Percentiles rank a stretch among this genome's conserved stretches.
Evolutionary conservation across 2,329 filamentous ascomycete species (phyloP).

Genomic region (Diaporthe destruens): DNA sequence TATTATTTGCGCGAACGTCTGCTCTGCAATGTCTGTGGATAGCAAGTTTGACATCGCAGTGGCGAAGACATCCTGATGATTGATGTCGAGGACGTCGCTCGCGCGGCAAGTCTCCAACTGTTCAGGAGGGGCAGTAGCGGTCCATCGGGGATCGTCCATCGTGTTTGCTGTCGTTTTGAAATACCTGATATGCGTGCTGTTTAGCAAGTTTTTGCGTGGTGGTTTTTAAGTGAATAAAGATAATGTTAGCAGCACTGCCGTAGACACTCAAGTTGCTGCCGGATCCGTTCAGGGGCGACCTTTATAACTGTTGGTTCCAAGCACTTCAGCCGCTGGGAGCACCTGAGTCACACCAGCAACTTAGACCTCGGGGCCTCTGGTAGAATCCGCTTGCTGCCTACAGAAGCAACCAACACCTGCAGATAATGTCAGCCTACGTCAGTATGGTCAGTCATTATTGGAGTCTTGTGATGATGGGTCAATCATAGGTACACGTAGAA

Average conservation of each 20-base stretch:
- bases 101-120: background rate
- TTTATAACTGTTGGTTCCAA: too few species aligned
- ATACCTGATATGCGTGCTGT: background rate
- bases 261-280: too few species aligned
- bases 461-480: too few species aligned
- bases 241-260: too few species aligned
- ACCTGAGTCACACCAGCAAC: background rate
- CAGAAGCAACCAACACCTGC: background rate
- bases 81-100: background rate
- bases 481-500: too few species aligned
- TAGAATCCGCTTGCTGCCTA: background rate
- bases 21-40: conserved; percentile 14
- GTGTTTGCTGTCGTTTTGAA: background rate
- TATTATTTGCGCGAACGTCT: conserved; percentile 28
- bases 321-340: background rate
- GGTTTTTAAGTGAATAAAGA: too few species aligned
- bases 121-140: background rate
- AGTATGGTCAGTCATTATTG: too few species aligned
- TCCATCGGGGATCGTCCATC: background rate
- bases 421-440: background rate
- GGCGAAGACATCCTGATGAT: background rate
- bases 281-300: too few species aligned
- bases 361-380: background rate
- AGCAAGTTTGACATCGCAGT: conserved; percentile 11
- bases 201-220: background rate